Percentiles rank a stretch among this genome's conserved stretches.
Conservation (phyloP, 352 stramenopile genomes). For the Phytophthora lateralis region DNA sequence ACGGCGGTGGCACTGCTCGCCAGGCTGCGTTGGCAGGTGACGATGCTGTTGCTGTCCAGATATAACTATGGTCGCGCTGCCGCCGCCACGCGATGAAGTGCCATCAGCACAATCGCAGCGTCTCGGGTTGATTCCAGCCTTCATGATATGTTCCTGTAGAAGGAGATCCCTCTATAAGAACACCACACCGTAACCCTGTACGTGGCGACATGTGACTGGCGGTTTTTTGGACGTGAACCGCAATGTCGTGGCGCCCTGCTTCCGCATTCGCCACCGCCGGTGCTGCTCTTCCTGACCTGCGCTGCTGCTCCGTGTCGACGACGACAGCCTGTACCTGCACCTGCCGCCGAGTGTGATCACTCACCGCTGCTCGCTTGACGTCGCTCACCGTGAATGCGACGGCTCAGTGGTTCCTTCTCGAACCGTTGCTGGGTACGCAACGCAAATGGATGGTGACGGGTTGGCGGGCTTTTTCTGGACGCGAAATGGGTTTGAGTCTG, state of each 20-base stretch:
- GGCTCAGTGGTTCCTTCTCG: conserved; percentile 16
- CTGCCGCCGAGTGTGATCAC: background rate
- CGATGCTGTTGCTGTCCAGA: background rate
- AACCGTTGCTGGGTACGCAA: conserved; percentile 30
- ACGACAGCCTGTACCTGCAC: conserved; percentile 11
- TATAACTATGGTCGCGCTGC: background rate
- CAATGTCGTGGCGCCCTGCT: conserved; percentile 1
- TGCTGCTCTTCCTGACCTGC: background rate
- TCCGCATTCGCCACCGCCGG: background rate
- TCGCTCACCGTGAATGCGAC: conserved; percentile 9
- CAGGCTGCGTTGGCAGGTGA: background rate
- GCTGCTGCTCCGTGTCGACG: background rate
- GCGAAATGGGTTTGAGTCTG: conserved; percentile 4
- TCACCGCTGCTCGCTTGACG: background rate
- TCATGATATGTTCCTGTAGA: conserved; percentile 9
- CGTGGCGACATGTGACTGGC: conserved; percentile 47
- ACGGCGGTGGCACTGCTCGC: background rate
- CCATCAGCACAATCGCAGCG: conserved; percentile 8
- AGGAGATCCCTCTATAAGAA: conserved; percentile 43
- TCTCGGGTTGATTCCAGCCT: background rate
- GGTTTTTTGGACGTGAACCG: conserved; percentile 24
- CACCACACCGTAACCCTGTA: conserved; percentile 30
- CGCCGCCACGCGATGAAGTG: conserved; percentile 1
- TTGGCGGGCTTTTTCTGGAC: conserved; percentile 19
- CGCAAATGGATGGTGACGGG: conserved; percentile 36